Evolutionary conservation across 768 basidiomycete species (phyloP), one percentile per base, ranked within the genome.

Genomic region (Solioccasus polychromus): DNA sequence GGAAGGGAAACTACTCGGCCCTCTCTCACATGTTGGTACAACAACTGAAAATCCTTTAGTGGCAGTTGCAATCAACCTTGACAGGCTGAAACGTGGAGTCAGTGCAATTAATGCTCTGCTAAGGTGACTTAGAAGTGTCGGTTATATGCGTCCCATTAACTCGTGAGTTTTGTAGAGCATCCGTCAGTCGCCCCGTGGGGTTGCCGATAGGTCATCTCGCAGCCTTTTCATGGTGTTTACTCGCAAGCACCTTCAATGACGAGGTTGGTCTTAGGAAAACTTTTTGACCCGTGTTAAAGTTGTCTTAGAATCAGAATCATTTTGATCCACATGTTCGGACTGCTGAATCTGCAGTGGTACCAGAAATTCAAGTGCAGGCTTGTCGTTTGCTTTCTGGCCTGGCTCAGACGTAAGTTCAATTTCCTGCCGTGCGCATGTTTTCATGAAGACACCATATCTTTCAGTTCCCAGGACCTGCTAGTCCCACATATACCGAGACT

Each of bases 171-270:
- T 18, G 3, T 48, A 89, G 85, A 36, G 68, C 80, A 11, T 63
- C 73, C 3, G 71, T 73, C 2, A 70, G 75, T 35, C 78, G 89
- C 8, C 80, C 85, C 15, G 80, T 92, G 0, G 72, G 75, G 50
- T 58, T 92, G 8, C 88, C 90, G 1, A 55, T 88, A n/a, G 89
- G 87, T 4, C 59, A 70, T 30, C 54, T 90, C 15, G 70, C 76
- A 11, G 72, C 74, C 35, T 74, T 90, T 25, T 70, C 73, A 20
- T 58, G 68, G 20, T 71, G 75, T 8, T 67, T 91, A 15, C 55
- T 82, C 57, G 66, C 59, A 62, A 79, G 66, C 32, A 71, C 73
- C 9, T 54, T 42, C 15, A 76, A 82, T 9, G 78, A 77, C 17
- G 66, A 70, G 57, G 77, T 75, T 49, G 41, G 48, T 45, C 42